Conservation (phyloP, 2,329 filamentous ascomycete genomes). For the Fusarium udum region DNA sequence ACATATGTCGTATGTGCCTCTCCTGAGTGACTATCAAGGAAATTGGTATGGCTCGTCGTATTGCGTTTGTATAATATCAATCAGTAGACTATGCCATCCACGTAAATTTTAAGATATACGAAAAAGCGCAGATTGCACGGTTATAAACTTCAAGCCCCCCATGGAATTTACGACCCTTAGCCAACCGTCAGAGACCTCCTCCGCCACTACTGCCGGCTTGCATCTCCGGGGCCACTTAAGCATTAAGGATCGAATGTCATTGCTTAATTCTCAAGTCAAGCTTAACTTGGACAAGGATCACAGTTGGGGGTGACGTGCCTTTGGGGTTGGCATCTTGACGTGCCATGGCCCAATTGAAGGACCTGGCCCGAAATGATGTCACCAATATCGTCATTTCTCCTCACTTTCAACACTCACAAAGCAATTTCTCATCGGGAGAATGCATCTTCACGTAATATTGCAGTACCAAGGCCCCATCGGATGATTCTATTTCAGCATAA, state of each 20-base stretch:
- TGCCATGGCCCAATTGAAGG: conserved; percentile 7
- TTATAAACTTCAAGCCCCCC: conserved; percentile 13
- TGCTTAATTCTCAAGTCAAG: conserved; percentile 12
- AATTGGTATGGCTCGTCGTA: background rate
- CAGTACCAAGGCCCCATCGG: conserved; percentile 2
- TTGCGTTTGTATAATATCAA: background rate
- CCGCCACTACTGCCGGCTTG: conserved; percentile 5
- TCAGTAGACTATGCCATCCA: background rate
- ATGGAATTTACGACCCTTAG: background rate
- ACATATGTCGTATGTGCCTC: conserved; percentile 1
- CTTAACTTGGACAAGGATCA: conserved; percentile 16
- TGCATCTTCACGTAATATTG: conserved; percentile 13
- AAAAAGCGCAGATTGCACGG: background rate
- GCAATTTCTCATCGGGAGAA: conserved; percentile 7
- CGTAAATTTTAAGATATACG: background rate
- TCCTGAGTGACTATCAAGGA: background rate
- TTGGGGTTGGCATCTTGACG: conserved; percentile 6
- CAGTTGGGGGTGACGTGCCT: conserved; percentile 15
- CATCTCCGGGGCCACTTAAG: conserved; percentile 7
- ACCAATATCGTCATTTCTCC: conserved; percentile 30
- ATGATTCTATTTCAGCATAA: background rate
- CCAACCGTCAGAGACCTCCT: conserved; percentile 1
- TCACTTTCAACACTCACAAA: conserved; percentile 1
- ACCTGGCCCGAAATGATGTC: conserved; percentile 35
- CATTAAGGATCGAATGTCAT: background rate